Evolutionary conservation across 495 filamentous ascomycete genomes (phyloP).

Genomic region (Penicillium paxilli): DNA sequence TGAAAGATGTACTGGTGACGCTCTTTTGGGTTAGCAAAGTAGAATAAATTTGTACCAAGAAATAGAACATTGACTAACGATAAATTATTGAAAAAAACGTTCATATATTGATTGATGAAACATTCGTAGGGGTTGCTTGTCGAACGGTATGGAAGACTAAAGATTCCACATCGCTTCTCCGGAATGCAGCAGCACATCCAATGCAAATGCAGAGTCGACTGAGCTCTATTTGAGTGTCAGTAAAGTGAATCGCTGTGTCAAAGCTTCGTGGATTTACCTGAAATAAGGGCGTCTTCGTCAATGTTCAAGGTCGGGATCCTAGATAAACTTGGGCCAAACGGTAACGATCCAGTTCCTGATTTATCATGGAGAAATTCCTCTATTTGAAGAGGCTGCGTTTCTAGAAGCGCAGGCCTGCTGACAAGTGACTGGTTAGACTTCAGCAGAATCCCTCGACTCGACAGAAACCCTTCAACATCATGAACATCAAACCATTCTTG

Average conservation of each 20-base stretch:
- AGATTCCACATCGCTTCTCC: conserved; percentile 19
- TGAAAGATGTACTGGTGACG: not conserved
- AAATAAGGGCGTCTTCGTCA: not conserved
- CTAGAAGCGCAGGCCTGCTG: not conserved
- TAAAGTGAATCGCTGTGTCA: not conserved
- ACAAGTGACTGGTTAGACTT: not conserved
- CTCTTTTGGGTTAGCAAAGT: not conserved
- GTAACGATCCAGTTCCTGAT: not conserved
- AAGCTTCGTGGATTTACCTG: not conserved
- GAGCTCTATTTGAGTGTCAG: conserved; percentile 5
- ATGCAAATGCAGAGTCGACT: conserved; percentile 14
- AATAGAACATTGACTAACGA: too few species aligned
- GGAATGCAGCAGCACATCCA: conserved; percentile 23
- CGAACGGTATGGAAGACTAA: conserved; percentile 9
- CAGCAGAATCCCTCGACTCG: conserved; percentile 2
- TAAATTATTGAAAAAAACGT: not conserved
- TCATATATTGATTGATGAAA: not conserved
- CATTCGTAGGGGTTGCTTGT: not conserved
- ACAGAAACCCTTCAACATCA: conserved; percentile 20
- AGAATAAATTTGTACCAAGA: too few species aligned
- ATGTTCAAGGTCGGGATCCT: not conserved
- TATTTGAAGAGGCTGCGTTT: too few species aligned
- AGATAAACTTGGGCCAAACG: not conserved
- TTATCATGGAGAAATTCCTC: not conserved
- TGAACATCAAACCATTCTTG: conserved; percentile 24